A percentile compares a stretch with the other conserved stretches of the same genome.
Evolutionary conservation across 2,329 filamentous ascomycete species (phyloP).

Genomic region (Penicillium sclerotiorum): DNA sequence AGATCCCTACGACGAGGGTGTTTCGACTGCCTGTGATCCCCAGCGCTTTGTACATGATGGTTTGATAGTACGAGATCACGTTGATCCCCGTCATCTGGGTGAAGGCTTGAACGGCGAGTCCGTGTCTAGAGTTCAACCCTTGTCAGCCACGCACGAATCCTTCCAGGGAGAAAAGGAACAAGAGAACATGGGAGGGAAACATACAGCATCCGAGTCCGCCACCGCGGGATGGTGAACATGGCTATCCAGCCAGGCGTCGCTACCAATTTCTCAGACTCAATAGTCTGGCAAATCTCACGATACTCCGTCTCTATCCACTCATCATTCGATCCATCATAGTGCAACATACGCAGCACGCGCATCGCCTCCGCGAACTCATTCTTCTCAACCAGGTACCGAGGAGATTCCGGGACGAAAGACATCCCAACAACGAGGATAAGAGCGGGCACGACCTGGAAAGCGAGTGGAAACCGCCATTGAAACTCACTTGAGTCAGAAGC

Average conservation of each 20-base stretch:
- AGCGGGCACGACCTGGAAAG: constrained; percentile 45
- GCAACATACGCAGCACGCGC: constrained; percentile 55
- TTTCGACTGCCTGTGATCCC: constrained; percentile 58
- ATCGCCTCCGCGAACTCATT: constrained; percentile 53
- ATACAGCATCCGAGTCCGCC: constrained; percentile 61
- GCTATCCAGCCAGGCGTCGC: constrained; percentile 48
- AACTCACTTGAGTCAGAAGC: constrained; percentile 34
- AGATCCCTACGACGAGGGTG: constrained; percentile 61
- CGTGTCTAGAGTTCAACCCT: constrained; percentile 52
- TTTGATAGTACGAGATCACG: constrained; percentile 47
- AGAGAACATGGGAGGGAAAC: constrained; percentile 4
- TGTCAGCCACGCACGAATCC: no score
- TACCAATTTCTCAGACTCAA: constrained; percentile 60
- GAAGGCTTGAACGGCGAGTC: constrained; percentile 65
- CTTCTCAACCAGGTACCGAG: constrained; percentile 44
- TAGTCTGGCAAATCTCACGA: constrained; percentile 47
- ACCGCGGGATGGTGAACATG: constrained; percentile 46
- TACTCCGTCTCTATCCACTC: constrained; percentile 55
- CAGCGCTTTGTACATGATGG: constrained; percentile 47
- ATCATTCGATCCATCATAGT: constrained; percentile 57
- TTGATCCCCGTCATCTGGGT: constrained; percentile 57
- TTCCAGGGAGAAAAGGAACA: not conserved
- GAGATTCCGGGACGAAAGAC: constrained; percentile 38
- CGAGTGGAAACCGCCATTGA: constrained; percentile 40
- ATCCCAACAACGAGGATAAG: constrained; percentile 39